Conservation (phyloP, 129 eudicot species). For the Centella asiatica region DNA sequence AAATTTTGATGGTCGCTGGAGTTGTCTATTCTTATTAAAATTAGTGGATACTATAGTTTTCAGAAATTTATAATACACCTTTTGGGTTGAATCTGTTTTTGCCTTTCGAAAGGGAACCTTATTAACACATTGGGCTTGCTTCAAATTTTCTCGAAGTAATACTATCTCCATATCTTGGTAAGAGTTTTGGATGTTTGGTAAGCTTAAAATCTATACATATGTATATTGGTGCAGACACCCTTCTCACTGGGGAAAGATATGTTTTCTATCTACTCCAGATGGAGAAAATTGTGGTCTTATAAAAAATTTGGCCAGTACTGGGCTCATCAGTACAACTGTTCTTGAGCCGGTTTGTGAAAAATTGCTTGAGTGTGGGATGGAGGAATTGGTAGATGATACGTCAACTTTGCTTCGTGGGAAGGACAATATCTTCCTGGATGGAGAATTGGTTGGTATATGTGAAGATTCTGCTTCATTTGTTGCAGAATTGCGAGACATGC, state of each 20-base stretch:
- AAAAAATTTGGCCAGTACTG: slow-evolving; percentile 76
- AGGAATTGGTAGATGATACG: slow-evolving; percentile 46
- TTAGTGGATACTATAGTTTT: too few species aligned
- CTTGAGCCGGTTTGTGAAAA: slow-evolving; percentile 29
- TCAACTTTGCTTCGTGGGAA: slow-evolving; percentile 33
- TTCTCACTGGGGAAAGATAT: slow-evolving; percentile 92
- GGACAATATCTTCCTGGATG: slow-evolving; percentile 71
- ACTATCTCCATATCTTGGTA: background rate
- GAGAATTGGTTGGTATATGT: slow-evolving; percentile 81
- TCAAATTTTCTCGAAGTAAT: background rate
- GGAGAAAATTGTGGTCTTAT: slow-evolving; percentile 95
- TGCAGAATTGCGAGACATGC: slow-evolving; percentile 47
- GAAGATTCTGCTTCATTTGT: slow-evolving; percentile 59
- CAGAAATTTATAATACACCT: too few species aligned
- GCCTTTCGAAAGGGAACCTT: background rate
- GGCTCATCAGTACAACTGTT: slow-evolving; percentile 55
- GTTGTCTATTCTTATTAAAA: too few species aligned
- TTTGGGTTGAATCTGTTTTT: too few species aligned
- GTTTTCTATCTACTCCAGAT: slow-evolving; percentile 85
- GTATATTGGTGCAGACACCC: slow-evolving; percentile 60
- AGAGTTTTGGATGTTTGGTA: background rate
- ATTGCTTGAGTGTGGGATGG: slow-evolving; percentile 56
- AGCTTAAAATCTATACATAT: background rate
- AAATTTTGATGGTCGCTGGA: too few species aligned
- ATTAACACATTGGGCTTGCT: background rate